Percentiles rank a stretch among this genome's conserved stretches.
Evolutionary conservation across 805 yeast species (phyloP).

Genomic region (Starmera amethionina): DNA sequence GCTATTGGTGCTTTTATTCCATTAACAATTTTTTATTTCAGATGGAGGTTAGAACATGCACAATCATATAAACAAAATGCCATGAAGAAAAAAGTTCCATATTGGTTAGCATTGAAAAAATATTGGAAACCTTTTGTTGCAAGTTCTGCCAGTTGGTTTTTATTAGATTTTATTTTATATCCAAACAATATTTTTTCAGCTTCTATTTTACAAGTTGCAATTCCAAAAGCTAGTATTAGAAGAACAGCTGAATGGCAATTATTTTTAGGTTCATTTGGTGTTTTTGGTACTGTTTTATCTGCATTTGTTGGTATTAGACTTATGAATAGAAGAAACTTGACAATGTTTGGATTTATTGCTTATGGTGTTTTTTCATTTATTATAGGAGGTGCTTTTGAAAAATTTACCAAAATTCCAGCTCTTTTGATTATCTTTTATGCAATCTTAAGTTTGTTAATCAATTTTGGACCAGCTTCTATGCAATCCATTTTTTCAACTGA

Average conservation of each 20-base stretch:
- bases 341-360: conserved; percentile 63
- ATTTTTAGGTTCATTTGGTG: conserved; percentile 49
- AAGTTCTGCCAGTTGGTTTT: conserved; percentile 68
- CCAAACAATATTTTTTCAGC: conserved; percentile 67
- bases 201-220: conserved; percentile 31
- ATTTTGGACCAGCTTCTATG: conserved; percentile 73
- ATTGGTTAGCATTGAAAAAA: conserved; percentile 48
- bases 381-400: conserved; percentile 54
- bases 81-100: conserved; percentile 47
- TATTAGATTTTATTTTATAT: conserved; percentile 73
- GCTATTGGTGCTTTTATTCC: conserved; percentile 65
- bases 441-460: conserved; percentile 58
- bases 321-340: conserved; percentile 63
- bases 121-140: conserved; percentile 65
- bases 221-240: conserved; percentile 29
- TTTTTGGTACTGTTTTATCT: conserved; percentile 69
- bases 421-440: conserved; percentile 68
- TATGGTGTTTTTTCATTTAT: conserved; percentile 64
- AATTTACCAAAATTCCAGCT: conserved; percentile 46
- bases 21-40: conserved; percentile 57
- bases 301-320: conserved; percentile 63
- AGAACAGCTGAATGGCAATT: conserved; percentile 67
- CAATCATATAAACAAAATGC: conserved; percentile 55
- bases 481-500: conserved; percentile 62
- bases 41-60: conserved; percentile 61